Conservation (phyloP, 768 basidiomycete species). For the Coprinellus aureogranulatus region DNA sequence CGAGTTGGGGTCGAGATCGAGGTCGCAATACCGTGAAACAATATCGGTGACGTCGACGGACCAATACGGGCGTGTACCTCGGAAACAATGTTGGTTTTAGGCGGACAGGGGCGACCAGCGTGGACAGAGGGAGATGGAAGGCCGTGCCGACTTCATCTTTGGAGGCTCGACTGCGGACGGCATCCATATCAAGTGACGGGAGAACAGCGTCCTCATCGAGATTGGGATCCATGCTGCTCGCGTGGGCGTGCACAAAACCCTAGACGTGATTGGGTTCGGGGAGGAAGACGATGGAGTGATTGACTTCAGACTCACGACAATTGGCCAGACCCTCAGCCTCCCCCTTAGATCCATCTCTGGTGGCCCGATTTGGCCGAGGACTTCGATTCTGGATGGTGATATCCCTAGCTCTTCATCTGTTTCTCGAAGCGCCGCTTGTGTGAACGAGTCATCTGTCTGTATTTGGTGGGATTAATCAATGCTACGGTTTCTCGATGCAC, state of each 20-base stretch:
- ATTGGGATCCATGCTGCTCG: constrained; percentile 11
- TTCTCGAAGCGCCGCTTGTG: constrained; percentile 66
- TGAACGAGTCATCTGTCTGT: constrained; percentile 52
- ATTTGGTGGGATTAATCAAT: constrained; percentile 14
- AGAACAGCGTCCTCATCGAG: constrained; percentile 44
- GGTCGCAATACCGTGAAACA: constrained; percentile 29
- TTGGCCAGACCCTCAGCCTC: constrained; percentile 69
- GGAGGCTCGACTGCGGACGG: constrained; percentile 46
- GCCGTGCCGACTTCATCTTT: constrained; percentile 63
- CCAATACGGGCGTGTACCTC: constrained; percentile 57
- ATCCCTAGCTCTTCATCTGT: constrained; percentile 74
- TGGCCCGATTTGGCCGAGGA: constrained; percentile 65
- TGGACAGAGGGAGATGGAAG: constrained; percentile 69
- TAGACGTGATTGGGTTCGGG: constrained; percentile 11
- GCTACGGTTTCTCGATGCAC: neutral
- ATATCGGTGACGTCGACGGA: constrained; percentile 68
- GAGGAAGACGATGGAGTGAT: neutral
- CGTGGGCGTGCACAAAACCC: constrained; percentile 45
- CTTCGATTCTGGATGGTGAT: constrained; percentile 54
- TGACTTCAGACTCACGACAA: constrained; percentile 53
- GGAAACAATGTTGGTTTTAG: constrained; percentile 55
- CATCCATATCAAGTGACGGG: constrained; percentile 56
- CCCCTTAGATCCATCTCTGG: constrained; percentile 57
- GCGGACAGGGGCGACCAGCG: constrained; percentile 45
- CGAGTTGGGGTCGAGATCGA: constrained; percentile 18